A percentile compares a stretch with the other conserved stretches of the same genome.
phyloP scores from a whole-genome alignment of 441 rosid species.

The Syzygium syzygioides region DNA sequence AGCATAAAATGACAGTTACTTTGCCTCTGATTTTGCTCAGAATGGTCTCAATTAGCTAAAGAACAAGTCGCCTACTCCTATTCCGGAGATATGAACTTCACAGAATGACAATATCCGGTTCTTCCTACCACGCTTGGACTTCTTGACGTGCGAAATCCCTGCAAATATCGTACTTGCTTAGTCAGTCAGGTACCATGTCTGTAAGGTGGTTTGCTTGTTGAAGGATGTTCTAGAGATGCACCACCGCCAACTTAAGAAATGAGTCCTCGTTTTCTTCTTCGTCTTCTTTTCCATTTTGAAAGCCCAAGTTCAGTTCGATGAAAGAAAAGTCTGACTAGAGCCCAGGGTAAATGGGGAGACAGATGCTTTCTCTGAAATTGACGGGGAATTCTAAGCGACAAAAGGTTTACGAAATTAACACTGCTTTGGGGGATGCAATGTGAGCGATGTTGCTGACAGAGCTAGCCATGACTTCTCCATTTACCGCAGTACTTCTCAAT shows the following conservation, averaged over 20 bases:
- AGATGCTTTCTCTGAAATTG: neutral
- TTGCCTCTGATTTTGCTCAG: neutral
- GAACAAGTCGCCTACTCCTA: neutral
- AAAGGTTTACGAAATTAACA: neutral
- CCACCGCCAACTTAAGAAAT: neutral
- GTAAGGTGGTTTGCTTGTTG: neutral
- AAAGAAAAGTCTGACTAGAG: neutral
- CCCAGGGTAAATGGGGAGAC: neutral
- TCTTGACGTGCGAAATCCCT: neutral
- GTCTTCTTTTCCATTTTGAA: neutral
- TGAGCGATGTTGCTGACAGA: neutral
- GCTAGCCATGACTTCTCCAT: neutral
- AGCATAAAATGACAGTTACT: neutral
- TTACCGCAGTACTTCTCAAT: neutral
- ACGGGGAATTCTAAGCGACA: neutral
- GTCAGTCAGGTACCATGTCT: neutral
- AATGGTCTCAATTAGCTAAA: neutral
- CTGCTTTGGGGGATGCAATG: neutral
- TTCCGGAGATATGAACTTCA: neutral
- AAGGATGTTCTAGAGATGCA: neutral
- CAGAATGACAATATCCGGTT: neutral
- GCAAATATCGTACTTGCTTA: neutral
- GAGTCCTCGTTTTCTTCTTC: neutral
- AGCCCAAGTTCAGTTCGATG: neutral
- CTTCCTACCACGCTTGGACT: neutral